These are phyloP conservation scores for Lichtheimia hyalospora DNA, from an alignment of 371 early-diverging fungal species.

Conservation along the genomic window DNA sequence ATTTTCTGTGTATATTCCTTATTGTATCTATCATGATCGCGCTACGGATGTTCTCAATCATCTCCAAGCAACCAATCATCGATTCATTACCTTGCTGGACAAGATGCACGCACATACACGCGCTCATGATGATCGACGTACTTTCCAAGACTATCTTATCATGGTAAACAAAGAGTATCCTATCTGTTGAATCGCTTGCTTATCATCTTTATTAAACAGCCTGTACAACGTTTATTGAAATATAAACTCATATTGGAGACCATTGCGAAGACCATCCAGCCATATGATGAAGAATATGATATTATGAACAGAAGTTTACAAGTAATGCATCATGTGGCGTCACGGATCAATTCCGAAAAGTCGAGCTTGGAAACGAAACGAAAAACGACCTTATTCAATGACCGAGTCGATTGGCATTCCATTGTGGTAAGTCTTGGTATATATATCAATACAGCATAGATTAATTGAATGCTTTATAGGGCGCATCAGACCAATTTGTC, in stretches of 20 bases:
- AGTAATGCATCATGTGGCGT: slow-evolving; percentile 31
- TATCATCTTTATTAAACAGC: slow-evolving; percentile 20
- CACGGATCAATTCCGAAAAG: slow-evolving; percentile 31
- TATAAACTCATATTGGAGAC: slow-evolving; percentile 38
- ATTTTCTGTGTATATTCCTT: slow-evolving; percentile 41
- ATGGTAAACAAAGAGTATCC: slow-evolving; percentile 24
- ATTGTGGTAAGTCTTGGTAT: slow-evolving; percentile 7
- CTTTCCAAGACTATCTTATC: slow-evolving; percentile 46
- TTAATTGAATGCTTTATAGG: slow-evolving; percentile 7
- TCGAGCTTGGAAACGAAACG: slow-evolving; percentile 29
- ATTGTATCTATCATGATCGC: slow-evolving; percentile 41
- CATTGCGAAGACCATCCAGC: slow-evolving; percentile 32
- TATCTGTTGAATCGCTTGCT: neutral
- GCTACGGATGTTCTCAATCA: slow-evolving; percentile 30
- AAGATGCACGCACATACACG: slow-evolving; percentile 2
- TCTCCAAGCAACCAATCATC: slow-evolving; percentile 22
- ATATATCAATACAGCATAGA: no score
- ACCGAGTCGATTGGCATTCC: slow-evolving; percentile 39
- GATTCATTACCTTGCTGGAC: slow-evolving; percentile 23
- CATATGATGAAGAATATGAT: slow-evolving; percentile 28
- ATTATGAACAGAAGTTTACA: slow-evolving; percentile 26
- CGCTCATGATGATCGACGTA: slow-evolving; percentile 13
- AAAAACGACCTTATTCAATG: slow-evolving; percentile 37
- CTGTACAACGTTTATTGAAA: slow-evolving; percentile 44
- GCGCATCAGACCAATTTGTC: slow-evolving; percentile 32